phyloP scores from a whole-genome alignment of 441 rosid genomes.

The Manihot esculenta region DNA sequence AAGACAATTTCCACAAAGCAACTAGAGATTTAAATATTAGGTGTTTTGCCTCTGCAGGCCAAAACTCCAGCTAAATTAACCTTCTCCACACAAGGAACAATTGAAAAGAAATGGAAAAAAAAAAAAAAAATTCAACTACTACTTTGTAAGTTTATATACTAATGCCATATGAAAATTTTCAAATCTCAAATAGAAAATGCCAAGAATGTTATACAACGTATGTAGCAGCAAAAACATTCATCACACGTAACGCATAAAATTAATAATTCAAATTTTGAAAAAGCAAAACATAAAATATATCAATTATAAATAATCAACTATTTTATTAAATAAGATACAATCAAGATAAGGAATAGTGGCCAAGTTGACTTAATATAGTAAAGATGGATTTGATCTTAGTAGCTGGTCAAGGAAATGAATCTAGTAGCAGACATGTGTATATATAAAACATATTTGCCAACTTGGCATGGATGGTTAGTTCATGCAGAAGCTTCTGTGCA shows the following conservation, averaged over 20 bases:
- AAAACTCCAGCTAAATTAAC: background rate
- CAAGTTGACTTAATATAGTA: slow-evolving; percentile 20
- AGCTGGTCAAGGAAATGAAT: slow-evolving; percentile 29
- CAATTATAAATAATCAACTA: no score
- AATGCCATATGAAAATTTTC: background rate
- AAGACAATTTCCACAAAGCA: background rate
- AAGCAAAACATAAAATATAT: no score
- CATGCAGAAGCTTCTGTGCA: no score
- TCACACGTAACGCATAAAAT: background rate
- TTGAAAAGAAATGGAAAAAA: no score
- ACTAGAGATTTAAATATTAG: background rate
- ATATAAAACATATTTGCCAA: background rate
- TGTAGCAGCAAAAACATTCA: slow-evolving; percentile 11
- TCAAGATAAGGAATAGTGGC: background rate
- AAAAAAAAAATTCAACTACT: background rate
- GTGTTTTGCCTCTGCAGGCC: background rate
- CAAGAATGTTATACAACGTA: background rate
- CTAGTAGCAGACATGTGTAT: background rate
- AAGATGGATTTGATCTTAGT: slow-evolving; percentile 3
- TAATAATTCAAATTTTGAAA: background rate
- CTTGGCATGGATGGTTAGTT: no score
- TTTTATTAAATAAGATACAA: no score
- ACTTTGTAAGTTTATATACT: background rate
- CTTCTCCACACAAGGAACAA: background rate
- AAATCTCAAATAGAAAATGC: background rate